Conservation (phyloP, 768 basidiomycete genomes). For the Tephrocybe sp. region DNA sequence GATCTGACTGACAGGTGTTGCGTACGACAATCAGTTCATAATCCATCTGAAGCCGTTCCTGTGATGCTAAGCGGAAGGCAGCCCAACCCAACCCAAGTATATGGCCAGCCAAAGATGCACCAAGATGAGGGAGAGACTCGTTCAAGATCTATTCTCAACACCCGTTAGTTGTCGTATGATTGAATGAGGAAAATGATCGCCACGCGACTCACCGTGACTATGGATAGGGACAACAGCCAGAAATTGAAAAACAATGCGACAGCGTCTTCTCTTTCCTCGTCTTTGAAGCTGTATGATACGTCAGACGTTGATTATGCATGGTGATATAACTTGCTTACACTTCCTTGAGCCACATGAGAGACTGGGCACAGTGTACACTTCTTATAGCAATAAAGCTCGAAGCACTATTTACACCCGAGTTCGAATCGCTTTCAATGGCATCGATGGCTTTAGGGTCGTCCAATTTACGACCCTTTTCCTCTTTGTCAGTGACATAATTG, state of each 20-base stretch:
- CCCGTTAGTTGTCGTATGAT: background rate
- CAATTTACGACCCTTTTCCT: conserved; percentile 8
- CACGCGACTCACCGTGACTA: conserved; percentile 41
- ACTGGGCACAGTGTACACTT: conserved; percentile 34
- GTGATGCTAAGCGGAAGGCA: conserved; percentile 37
- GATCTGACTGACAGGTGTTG: conserved; percentile 38
- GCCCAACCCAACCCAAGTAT: conserved; percentile 47
- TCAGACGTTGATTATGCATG: background rate
- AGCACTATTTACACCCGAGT: background rate
- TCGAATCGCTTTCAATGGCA: background rate
- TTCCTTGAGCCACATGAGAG: conserved; percentile 44
- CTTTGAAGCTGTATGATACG: conserved; percentile 26
- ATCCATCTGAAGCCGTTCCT: conserved; percentile 24
- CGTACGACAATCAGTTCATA: conserved; percentile 36
- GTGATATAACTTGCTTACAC: conserved; percentile 31
- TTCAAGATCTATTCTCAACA: conserved; percentile 40
- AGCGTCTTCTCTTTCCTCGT: conserved; percentile 46
- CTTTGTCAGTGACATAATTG: conserved; percentile 7
- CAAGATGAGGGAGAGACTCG: conserved; percentile 52
- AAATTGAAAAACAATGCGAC: conserved; percentile 42
- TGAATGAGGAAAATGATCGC: background rate
- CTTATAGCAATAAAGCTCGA: background rate
- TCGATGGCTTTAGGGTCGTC: conserved; percentile 4
- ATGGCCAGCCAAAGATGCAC: conserved; percentile 45
- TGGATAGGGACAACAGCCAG: conserved; percentile 45